Base-by-base conservation (phyloP, 768 basidiomycete genomes). In the Lentinus tigrinus region DNA sequence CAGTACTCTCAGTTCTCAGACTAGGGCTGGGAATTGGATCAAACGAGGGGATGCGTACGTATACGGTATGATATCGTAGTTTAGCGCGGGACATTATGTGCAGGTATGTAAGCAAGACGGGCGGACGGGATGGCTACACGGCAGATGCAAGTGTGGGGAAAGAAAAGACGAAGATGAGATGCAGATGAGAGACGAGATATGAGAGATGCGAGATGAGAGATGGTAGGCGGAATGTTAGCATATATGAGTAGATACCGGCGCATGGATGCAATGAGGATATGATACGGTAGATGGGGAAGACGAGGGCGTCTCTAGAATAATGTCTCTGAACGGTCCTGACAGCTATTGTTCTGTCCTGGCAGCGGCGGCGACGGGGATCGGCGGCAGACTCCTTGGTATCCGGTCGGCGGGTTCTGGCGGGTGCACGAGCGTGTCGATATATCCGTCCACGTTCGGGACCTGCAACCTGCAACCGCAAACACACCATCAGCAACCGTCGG, bases 391-490 rank as follows among this genome's bases (percentile, higher is more conserved):
- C 53, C n/a, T 24, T 42, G 47, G 48, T 26, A 37, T 19, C 37
- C 53, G 19, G 26, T 60, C 58, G 37, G 54, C 58, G 4, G 60
- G 55, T 27, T 61, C 60, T 1, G 60, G 55, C 14, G 60, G 60
- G 42, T 61, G 60, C 34, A 61, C 60, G 34, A 61, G 52, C 31
- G 49, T 56, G 54, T 63, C 57, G 51, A 58, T 63, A 54, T 63
- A 60, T 23, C 52, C 52, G 23, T 65, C 64, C 38, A 65, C 61
- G 43, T 65, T 60, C 49, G 64, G 56, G n/a, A 56, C 47, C 21
- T 58, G 58, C 56, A 63, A 27, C 57, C 64, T 65, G 36, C 40
- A n/a, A n/a, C n/a, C n/a, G n/a, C n/a, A n/a, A n/a, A n/a, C n/a
- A n/a, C n/a, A n/a, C n/a, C n/a, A n/a, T n/a, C n/a, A n/a, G n/a